A percentile compares a stretch with the other conserved stretches of the same genome.
These are phyloP conservation scores for Plasmodium sp. DNA, from an alignment of 169 alveolate species.

Conservation along the genomic window DNA sequence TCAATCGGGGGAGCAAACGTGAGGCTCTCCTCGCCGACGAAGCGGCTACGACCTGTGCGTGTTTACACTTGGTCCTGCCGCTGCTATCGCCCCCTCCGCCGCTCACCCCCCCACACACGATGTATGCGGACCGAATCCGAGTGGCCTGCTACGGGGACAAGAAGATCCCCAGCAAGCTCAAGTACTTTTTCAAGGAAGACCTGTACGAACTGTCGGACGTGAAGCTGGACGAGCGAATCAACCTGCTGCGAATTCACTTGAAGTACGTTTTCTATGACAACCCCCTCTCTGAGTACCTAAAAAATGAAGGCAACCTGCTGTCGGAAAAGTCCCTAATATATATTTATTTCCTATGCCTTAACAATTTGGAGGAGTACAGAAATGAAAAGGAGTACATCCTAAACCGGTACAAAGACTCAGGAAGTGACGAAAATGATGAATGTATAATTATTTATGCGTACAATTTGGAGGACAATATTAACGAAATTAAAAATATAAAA, in stretches of 20 bases:
- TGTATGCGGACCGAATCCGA: slow-evolving; percentile 39
- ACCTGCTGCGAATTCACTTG: slow-evolving; percentile 14
- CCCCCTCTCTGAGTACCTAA: slow-evolving; percentile 62
- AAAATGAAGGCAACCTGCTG: slow-evolving; percentile 33
- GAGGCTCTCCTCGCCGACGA: not conserved
- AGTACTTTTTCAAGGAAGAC: slow-evolving; percentile 61
- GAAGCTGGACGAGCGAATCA: slow-evolving; percentile 52
- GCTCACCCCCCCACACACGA: not conserved
- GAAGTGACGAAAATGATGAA: slow-evolving; percentile 59
- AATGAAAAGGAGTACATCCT: slow-evolving; percentile 56
- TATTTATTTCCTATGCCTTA: slow-evolving; percentile 47
- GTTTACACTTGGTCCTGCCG: not conserved
- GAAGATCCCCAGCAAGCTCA: slow-evolving; percentile 19
- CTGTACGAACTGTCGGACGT: slow-evolving; percentile 50
- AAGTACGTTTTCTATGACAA: slow-evolving; percentile 29
- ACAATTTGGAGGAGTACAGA: slow-evolving; percentile 38
- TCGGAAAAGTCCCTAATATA: slow-evolving; percentile 35
- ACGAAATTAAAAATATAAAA: slow-evolving; percentile 67
- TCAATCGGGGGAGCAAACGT: too few relatives aligned
- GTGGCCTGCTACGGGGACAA: slow-evolving; percentile 61
- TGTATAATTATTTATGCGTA: slow-evolving; percentile 47
- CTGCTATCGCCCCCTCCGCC: not conserved
- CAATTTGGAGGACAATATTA: slow-evolving; percentile 41
- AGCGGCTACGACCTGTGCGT: not conserved
- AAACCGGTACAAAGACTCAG: slow-evolving; percentile 19